These are phyloP conservation scores for Penicillium corylophilum DNA, from an alignment of 2,329 filamentous ascomycete species.

Conservation along the genomic window DNA sequence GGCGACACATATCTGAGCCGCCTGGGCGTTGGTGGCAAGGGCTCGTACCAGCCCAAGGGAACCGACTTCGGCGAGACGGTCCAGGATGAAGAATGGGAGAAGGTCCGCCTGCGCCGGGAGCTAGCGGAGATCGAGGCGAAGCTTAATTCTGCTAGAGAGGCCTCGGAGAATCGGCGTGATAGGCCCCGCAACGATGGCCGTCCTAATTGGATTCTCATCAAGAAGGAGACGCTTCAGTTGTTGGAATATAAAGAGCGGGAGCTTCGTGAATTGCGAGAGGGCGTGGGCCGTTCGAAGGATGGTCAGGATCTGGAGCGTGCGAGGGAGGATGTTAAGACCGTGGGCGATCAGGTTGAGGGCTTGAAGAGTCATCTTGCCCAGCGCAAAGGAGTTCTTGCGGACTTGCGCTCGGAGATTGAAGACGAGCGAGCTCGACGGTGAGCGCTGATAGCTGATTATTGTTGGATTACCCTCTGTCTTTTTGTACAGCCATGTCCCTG, in stretches of 20 bases:
- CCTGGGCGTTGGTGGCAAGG: slow-evolving; percentile 72
- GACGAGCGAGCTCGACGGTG: slow-evolving; percentile 67
- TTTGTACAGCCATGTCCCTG: slow-evolving; percentile 35
- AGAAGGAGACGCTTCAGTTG: slow-evolving; percentile 89
- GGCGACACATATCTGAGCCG: slow-evolving; percentile 94
- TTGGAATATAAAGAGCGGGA: slow-evolving; percentile 87
- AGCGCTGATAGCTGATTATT: not conserved
- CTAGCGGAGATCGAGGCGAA: slow-evolving; percentile 85
- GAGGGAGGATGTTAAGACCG: slow-evolving; percentile 79
- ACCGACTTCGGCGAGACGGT: slow-evolving; percentile 87
- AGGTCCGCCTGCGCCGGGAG: slow-evolving; percentile 91
- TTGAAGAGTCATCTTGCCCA: slow-evolving; percentile 78
- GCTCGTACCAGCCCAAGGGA: slow-evolving; percentile 75
- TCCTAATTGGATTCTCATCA: slow-evolving; percentile 84
- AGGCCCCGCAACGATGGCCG: slow-evolving; percentile 62
- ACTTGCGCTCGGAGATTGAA: slow-evolving; percentile 79
- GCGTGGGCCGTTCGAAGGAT: slow-evolving; percentile 53
- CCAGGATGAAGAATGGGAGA: slow-evolving; percentile 92
- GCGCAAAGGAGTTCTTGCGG: slow-evolving; percentile 72
- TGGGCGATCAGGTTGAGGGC: slow-evolving; percentile 93
- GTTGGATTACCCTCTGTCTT: slow-evolving; percentile 10
- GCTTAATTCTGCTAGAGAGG: slow-evolving; percentile 76
- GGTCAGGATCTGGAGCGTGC: slow-evolving; percentile 75
- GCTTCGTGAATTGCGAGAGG: slow-evolving; percentile 71
- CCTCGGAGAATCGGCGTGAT: slow-evolving; percentile 62